Conservation (phyloP, 805 yeast genomes). For the Saccharomyces mikatae region DNA sequence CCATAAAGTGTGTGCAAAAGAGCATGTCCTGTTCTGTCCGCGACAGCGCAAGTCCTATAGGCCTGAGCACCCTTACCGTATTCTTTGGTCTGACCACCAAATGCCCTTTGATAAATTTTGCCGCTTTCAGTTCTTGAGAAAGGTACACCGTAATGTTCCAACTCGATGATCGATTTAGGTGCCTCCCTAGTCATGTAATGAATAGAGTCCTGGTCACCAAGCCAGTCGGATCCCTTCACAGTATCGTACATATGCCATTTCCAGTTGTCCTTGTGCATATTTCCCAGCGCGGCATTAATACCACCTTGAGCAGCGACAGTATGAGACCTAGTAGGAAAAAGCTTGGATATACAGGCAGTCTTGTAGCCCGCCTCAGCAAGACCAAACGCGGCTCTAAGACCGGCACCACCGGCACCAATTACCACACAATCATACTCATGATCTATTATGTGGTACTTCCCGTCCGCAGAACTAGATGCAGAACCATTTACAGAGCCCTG, state of each 20-base stretch:
- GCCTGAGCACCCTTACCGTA: constrained; percentile 99
- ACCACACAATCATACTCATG: constrained; percentile 98
- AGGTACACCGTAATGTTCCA: constrained; percentile 97
- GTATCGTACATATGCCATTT: constrained; percentile 99
- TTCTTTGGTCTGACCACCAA: constrained; percentile 95
- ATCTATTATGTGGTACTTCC: constrained; percentile 83
- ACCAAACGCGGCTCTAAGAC: constrained; percentile 97
- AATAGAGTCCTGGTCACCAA: constrained; percentile 98
- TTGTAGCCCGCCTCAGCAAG: constrained; percentile 94
- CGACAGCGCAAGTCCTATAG: constrained; percentile 98
- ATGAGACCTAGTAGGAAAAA: constrained; percentile 97
- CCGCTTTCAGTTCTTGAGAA: constrained; percentile 96
- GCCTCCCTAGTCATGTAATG: constrained; percentile 99
- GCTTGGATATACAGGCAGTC: constrained; percentile 93
- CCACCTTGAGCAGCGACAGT: constrained; percentile 99
- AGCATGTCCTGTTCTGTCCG: constrained; percentile 98
- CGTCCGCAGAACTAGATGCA: not conserved
- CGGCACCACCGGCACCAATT: constrained; percentile 99
- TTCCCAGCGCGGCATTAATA: constrained; percentile 96
- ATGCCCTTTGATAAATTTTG: constrained; percentile 95
- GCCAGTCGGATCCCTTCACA: constrained; percentile 98
- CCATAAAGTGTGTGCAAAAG: constrained; percentile 92
- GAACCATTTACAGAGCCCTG: not conserved
- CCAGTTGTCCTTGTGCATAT: constrained; percentile 98
- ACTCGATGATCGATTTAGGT: constrained; percentile 87